These are phyloP conservation scores for Kwoniella mangroviensis DNA, from an alignment of 768 basidiomycete species.

Conservation along the genomic window DNA sequence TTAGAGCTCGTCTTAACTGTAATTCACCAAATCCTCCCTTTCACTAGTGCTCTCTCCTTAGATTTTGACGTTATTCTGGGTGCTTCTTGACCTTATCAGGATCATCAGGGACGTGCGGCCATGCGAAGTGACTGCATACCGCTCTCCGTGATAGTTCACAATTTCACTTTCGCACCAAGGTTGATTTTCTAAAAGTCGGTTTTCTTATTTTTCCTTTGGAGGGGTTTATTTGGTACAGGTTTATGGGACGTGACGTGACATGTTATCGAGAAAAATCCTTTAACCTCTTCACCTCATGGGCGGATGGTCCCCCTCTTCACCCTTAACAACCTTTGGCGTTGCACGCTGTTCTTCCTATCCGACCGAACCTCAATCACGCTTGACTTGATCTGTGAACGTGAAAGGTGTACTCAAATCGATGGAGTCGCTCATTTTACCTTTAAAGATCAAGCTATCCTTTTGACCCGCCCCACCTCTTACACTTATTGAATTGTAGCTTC, in stretches of 20 bases:
- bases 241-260: constrained; percentile 30
- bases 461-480: constrained; percentile 12
- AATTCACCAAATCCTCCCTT: not conserved
- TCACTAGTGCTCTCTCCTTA: not conserved
- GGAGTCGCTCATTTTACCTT: constrained; percentile 18
- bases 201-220: not conserved
- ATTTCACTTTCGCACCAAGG: constrained; percentile 2
- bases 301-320: constrained; percentile 4
- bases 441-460: constrained; percentile 17
- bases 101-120: constrained; percentile 1
- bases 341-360: constrained; percentile 29
- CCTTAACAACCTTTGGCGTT: constrained; percentile 31
- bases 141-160: constrained; percentile 6
- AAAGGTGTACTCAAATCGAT: not conserved
- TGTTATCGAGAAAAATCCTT: constrained; percentile 5
- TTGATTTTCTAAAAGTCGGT: constrained; percentile 1
- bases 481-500: constrained; percentile 20
- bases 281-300: constrained; percentile 5
- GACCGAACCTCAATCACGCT: constrained; percentile 13
- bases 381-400: not conserved
- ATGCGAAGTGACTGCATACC: not conserved
- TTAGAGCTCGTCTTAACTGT: constrained; percentile 8
- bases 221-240: constrained; percentile 7
- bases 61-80: constrained; percentile 15
- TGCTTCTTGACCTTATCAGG: constrained; percentile 11